Evolutionary conservation across 2,329 filamentous ascomycete species (phyloP).

Genomic region (Monosporascus sp.): DNA sequence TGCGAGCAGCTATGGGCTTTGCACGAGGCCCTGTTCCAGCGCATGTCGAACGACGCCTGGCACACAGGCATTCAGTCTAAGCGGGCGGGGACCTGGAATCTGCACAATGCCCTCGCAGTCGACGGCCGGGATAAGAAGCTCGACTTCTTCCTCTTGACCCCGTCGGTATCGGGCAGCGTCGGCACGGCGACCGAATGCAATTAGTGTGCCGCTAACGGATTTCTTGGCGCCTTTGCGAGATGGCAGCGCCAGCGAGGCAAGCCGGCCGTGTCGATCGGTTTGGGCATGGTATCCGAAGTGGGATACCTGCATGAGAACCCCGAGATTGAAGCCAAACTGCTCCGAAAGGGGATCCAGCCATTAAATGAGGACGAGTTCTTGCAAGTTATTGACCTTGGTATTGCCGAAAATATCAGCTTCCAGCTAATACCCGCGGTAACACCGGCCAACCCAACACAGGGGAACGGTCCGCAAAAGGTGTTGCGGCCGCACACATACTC

Average conservation of each 20-base stretch:
- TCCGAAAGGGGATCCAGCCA: too few relatives aligned
- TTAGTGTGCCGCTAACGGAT: constrained; percentile 32
- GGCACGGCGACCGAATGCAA: constrained; percentile 28
- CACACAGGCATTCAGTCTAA: constrained; percentile 17
- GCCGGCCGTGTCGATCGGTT: constrained; percentile 16
- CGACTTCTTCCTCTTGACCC: constrained; percentile 29
- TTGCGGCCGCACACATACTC: constrained; percentile 10
- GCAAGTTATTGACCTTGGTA: constrained; percentile 19
- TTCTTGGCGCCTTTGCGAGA: constrained; percentile 27
- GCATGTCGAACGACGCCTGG: constrained; percentile 21
- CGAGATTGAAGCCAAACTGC: too few relatives aligned
- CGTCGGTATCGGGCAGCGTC: constrained; percentile 20
- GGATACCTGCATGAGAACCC: constrained; percentile 28
- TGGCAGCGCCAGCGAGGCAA: constrained; percentile 20
- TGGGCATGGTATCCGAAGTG: constrained; percentile 30
- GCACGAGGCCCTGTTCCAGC: constrained; percentile 19
- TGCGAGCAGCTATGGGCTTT: constrained; percentile 28
- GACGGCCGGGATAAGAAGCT: too few relatives aligned
- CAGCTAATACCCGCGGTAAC: too few relatives aligned
- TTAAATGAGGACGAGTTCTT: constrained; percentile 6
- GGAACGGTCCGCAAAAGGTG: too few relatives aligned
- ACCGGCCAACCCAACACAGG: too few relatives aligned
- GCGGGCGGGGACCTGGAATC: constrained; percentile 16
- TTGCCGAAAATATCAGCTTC: not conserved
- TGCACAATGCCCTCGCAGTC: constrained; percentile 15